Evolutionary conservation across 2,329 filamentous ascomycete species (phyloP), one percentile per base, ranked within the genome.

Genomic region (Aspergillus versicolor): DNA sequence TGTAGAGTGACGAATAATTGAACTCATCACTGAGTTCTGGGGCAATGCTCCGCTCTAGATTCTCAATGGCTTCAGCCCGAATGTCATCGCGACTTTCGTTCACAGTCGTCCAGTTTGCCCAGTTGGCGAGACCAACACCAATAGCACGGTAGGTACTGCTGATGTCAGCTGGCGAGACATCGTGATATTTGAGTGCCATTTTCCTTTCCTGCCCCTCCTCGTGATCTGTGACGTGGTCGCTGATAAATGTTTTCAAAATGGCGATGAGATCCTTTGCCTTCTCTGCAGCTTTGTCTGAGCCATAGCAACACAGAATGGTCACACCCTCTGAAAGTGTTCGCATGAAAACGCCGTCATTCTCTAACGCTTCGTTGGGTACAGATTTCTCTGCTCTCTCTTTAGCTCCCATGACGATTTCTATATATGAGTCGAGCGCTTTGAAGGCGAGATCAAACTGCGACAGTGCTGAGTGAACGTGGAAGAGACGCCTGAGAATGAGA

Each of bases 361-460:
- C 94, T 27, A 97, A 80, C 63, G 91, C 84, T 2, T 90, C 88
- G 15, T 67, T 70, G n/a, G 75, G 66, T 1, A 71, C 82, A 22
- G 79, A 79, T 75, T 96, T 95, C 65, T 90, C 86, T 3, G 91
- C 86, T 41, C 92, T 84, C 19, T 91, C 90, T 75, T 93, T 96
- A 56, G 88, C 91, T 69, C 89, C 89, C 60, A 88, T 88, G 54
- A 96, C 85, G 62, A 99, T 90, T 54, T 95, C 90, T 38, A 96
- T 80, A 72, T 97, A 99, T 0, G 92, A 92, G 71, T 96, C 89
- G 61, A 97, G 90, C 0, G 94, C 90, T 69, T 92, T 92, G 72
- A 96, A 87, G 1, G 92, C 92, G 48, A 97, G 79, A 55, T 96
- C 91, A 63, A 97, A 97, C 65, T 99, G 93, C 8, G 92, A 91